These are phyloP conservation scores for Lathyrus tuberosus DNA, from an alignment of 306 rosid species.

Conservation along the genomic window DNA sequence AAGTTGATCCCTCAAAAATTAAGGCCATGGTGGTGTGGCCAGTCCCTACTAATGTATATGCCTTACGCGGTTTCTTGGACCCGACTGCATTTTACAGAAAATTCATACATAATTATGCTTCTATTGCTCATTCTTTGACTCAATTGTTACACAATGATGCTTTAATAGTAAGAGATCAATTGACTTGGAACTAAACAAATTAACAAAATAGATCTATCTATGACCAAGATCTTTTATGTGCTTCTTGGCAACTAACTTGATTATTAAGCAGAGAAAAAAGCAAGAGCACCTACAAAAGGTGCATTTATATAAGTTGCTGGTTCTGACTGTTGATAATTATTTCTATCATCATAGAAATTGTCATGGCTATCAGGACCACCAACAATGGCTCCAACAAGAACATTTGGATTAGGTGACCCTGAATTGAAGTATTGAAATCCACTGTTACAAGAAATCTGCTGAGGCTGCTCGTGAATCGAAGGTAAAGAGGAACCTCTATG, in stretches of 20 bases:
- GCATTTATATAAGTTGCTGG: conserved; percentile 93
- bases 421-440: conserved; percentile 64
- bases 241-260: background rate
- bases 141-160: no score
- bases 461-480: conserved; percentile 49
- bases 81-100: no score
- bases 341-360: conserved; percentile 69
- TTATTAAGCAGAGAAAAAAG: conserved; percentile 51
- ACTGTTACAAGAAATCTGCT: conserved; percentile 51
- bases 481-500: conserved; percentile 86
- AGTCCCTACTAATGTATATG: no score
- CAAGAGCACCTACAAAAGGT: conserved; percentile 78
- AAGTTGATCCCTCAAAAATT: no score
- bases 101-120: no score
- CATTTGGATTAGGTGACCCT: conserved; percentile 67
- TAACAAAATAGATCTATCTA: background rate
- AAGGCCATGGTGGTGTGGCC: no score
- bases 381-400: conserved; percentile 74
- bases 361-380: conserved; percentile 85
- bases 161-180: background rate
- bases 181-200: background rate
- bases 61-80: no score
- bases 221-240: background rate
- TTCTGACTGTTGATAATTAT: conserved; percentile 81
- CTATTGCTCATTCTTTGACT: no score